Conservation (phyloP, 2,329 filamentous ascomycete species). For the Phoma sp. region DNA sequence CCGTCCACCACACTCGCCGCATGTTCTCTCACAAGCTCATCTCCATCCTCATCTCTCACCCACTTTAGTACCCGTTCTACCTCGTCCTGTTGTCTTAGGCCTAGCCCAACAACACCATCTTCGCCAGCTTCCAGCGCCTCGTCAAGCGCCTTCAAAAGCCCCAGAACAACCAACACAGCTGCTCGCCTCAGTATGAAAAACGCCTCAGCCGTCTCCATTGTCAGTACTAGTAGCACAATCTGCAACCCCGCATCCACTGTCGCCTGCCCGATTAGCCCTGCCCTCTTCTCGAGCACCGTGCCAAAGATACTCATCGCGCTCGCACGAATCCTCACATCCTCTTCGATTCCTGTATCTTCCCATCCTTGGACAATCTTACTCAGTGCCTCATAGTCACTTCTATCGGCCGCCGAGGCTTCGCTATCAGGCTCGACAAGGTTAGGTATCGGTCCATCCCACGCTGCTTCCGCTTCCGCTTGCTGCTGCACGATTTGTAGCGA, state of each 20-base stretch:
- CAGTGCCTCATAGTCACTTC: slow-evolving; percentile 57
- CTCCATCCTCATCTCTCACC: slow-evolving; percentile 69
- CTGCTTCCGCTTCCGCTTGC: slow-evolving; percentile 59
- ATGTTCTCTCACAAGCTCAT: slow-evolving; percentile 73
- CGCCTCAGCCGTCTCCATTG: slow-evolving; percentile 66
- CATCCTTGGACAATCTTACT: slow-evolving; percentile 70
- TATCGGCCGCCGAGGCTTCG: slow-evolving; percentile 24
- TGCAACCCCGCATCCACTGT: slow-evolving; percentile 62
- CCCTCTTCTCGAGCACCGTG: slow-evolving; percentile 62
- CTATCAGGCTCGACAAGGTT: slow-evolving; percentile 42
- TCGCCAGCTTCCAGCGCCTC: slow-evolving; percentile 51
- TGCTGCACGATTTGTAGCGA: slow-evolving; percentile 58
- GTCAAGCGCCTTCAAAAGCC: slow-evolving; percentile 68
- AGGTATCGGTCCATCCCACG: slow-evolving; percentile 62
- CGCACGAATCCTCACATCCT: slow-evolving; percentile 73
- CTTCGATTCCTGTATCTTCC: slow-evolving; percentile 69
- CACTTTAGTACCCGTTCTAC: slow-evolving; percentile 70
- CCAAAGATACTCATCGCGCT: slow-evolving; percentile 74
- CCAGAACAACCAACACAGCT: slow-evolving; percentile 69
- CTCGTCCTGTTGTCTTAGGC: slow-evolving; percentile 64
- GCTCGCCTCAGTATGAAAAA: slow-evolving; percentile 71
- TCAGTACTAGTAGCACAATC: slow-evolving; percentile 67
- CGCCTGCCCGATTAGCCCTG: slow-evolving; percentile 54
- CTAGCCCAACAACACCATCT: slow-evolving; percentile 57
- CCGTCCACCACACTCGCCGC: slow-evolving; percentile 72